These are phyloP conservation scores for Aspergillus piperis DNA, from an alignment of 2,329 filamentous ascomycete species.

Conservation along the genomic window DNA sequence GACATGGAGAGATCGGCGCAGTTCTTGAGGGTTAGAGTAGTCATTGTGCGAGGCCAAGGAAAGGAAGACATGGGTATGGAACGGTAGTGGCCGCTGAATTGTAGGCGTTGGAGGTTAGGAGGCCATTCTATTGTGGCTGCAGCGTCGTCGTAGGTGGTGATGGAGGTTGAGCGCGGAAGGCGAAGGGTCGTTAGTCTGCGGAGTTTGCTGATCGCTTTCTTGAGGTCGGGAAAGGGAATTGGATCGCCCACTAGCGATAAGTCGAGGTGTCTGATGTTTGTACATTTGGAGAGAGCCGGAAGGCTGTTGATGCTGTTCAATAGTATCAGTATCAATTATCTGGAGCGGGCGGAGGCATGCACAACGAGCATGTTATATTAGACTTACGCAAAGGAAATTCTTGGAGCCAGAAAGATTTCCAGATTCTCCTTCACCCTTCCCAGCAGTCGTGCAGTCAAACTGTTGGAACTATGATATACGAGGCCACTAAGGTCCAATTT, in stretches of 20 bases:
- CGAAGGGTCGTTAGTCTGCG: constrained; percentile 47
- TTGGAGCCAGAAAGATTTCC: constrained; percentile 59
- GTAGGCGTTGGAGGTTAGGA: constrained; percentile 25
- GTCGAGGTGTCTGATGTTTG: constrained; percentile 52
- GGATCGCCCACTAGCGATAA: constrained; percentile 55
- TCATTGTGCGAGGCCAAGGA: constrained; percentile 31
- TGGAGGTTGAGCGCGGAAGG: constrained; percentile 40
- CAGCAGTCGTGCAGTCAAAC: constrained; percentile 58
- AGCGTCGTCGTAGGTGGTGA: constrained; percentile 18
- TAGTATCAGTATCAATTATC: neutral
- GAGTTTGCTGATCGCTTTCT: constrained; percentile 53
- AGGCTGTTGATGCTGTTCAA: constrained; percentile 53
- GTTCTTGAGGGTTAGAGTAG: constrained; percentile 27
- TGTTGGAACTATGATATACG: constrained; percentile 61
- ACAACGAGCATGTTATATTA: neutral
- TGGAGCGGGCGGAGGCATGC: neutral
- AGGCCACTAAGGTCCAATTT: constrained; percentile 56
- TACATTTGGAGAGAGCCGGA: constrained; percentile 58
- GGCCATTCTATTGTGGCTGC: constrained; percentile 27
- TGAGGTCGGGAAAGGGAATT: constrained; percentile 52
- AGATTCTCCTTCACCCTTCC: constrained; percentile 55
- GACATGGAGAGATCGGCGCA: constrained; percentile 28
- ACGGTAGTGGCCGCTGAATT: constrained; percentile 29
- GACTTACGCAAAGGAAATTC: constrained; percentile 58
- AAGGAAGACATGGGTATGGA: constrained; percentile 23